phyloP scores from a whole-genome alignment of 352 stramenopile genomes.

The Pythium vanterpoolii region DNA sequence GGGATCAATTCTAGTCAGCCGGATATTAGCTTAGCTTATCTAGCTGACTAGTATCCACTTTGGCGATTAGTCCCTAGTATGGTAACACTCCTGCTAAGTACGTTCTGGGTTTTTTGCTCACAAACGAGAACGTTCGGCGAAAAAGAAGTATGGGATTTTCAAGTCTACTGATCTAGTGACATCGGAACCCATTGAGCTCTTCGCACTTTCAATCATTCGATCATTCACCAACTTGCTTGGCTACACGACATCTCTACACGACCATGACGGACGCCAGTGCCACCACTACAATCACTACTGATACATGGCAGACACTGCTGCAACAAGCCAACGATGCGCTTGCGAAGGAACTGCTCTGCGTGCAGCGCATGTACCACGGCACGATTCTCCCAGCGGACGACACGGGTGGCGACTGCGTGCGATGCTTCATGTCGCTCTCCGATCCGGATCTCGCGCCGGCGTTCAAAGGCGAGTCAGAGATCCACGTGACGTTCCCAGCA shows the following conservation, averaged over 20 bases:
- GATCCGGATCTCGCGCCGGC: conserved; percentile 55
- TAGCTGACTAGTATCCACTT: not conserved
- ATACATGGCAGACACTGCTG: conserved; percentile 14
- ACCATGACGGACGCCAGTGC: conserved; percentile 1
- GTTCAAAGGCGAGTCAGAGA: conserved; percentile 55
- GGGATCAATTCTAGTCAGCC: no score
- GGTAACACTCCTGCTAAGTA: not conserved
- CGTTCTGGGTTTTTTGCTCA: not conserved
- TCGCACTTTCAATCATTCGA: not conserved
- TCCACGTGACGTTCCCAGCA: conserved; percentile 44
- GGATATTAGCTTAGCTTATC: not conserved
- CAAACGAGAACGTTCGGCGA: conserved; percentile 13
- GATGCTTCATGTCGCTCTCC: conserved; percentile 58
- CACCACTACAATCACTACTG: not conserved
- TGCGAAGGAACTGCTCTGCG: conserved; percentile 55
- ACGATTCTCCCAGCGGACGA: conserved; percentile 17
- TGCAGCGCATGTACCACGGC: conserved; percentile 64
- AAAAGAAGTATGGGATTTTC: not conserved
- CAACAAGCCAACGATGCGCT: conserved; percentile 17
- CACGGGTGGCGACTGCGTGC: conserved; percentile 8
- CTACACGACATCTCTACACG: not conserved
- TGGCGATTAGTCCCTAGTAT: not conserved
- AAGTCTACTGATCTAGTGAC: conserved; percentile 16
- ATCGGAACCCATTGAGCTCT: not conserved
- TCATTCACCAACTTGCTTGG: conserved; percentile 10